A percentile compares a stretch with the other conserved stretches of the same genome.
Conservation (phyloP, 345 rosid genomes). For the Zanthoxylum bungeanum region DNA sequence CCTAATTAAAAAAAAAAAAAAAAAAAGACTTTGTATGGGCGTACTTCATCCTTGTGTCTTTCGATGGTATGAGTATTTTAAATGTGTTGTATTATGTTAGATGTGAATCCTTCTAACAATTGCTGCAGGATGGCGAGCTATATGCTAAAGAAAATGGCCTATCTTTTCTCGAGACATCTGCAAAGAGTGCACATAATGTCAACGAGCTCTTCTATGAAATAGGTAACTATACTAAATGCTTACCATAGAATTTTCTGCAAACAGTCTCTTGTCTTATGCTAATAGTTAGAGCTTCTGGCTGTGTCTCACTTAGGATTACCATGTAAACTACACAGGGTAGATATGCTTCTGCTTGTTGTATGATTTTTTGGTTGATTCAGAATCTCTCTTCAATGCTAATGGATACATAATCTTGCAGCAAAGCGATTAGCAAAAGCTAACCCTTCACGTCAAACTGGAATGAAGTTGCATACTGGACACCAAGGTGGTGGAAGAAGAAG, state of each 20-base stretch:
- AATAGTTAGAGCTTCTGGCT: background rate
- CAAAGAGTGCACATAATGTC: conserved; percentile 69
- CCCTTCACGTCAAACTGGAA: conserved; percentile 58
- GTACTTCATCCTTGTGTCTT: background rate
- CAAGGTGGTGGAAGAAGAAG: conserved; percentile 45
- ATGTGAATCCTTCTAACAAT: background rate
- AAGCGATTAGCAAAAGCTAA: conserved; percentile 58
- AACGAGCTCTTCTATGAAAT: conserved; percentile 74
- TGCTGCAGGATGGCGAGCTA: conserved; percentile 58
- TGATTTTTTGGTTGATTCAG: background rate
- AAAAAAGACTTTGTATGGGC: background rate
- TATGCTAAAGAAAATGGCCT: conserved; percentile 66
- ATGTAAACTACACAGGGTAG: background rate
- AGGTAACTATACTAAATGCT: conserved; percentile 32
- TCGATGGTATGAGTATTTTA: background rate
- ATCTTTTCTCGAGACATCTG: conserved; percentile 68
- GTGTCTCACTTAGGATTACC: conserved; percentile 8
- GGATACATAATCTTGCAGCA: conserved; percentile 39
- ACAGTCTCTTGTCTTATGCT: background rate
- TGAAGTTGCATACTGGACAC: conserved; percentile 49
- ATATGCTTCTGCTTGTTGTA: background rate
- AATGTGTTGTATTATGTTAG: background rate
- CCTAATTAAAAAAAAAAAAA: too few species aligned
- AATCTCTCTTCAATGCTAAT: background rate
- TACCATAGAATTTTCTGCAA: background rate